These are phyloP conservation scores for Cutaneotrichosporon cavernicola DNA, from an alignment of 1,284 basidiomycete species.

Conservation along the genomic window DNA sequence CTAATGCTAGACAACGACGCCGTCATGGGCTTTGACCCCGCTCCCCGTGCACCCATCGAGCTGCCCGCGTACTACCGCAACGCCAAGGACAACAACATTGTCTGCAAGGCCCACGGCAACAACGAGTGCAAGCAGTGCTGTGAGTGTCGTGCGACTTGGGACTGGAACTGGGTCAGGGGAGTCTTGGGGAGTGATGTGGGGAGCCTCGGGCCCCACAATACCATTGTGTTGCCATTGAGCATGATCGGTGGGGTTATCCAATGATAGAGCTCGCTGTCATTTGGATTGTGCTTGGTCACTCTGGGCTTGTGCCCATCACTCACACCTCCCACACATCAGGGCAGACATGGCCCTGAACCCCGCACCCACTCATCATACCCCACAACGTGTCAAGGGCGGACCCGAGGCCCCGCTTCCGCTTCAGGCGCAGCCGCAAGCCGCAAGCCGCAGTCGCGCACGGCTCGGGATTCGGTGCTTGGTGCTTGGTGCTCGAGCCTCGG, in stretches of 20 bases:
- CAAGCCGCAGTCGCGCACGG: no score
- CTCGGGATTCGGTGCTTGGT: no score
- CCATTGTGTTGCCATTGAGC: no score
- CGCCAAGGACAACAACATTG: constrained; percentile 48
- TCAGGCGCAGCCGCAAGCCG: neutral
- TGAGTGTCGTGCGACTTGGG: constrained; percentile 27
- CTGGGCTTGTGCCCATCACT: neutral
- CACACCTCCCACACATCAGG: neutral
- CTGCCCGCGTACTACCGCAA: constrained; percentile 49
- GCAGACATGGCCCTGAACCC: neutral
- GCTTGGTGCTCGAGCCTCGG: no score
- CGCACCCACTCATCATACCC: neutral
- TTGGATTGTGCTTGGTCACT: neutral
- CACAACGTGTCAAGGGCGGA: neutral
- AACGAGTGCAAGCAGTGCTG: constrained; percentile 52
- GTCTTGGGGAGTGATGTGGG: neutral
- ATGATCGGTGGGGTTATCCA: neutral
- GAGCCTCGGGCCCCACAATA: constrained; percentile 2
- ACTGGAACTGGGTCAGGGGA: neutral
- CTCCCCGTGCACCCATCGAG: constrained; percentile 45
- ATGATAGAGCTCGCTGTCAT: neutral
- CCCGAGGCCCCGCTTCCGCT: no score
- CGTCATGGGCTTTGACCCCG: constrained; percentile 51
- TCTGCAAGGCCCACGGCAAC: constrained; percentile 53
- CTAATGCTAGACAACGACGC: constrained; percentile 48